These are phyloP conservation scores for Linum usitatissimum DNA, from an alignment of 345 rosid species.

Conservation along the genomic window DNA sequence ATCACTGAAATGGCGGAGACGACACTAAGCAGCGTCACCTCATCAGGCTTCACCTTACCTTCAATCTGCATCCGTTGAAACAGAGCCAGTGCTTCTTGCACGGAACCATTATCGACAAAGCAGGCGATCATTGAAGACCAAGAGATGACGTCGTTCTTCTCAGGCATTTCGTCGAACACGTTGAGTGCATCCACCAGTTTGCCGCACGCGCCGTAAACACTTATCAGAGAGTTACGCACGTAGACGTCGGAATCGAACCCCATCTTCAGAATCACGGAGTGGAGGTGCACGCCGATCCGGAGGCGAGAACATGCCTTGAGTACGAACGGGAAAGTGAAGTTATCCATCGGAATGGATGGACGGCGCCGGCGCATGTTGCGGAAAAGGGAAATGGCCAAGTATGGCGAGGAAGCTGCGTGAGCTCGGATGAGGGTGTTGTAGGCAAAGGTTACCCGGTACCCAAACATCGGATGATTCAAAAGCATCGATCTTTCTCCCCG, in stretches of 20 bases:
- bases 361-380: constrained; percentile 24
- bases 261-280: constrained; percentile 31
- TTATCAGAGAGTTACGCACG: constrained; percentile 31
- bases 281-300: constrained; percentile 19
- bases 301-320: constrained; percentile 41
- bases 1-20: constrained; percentile 29
- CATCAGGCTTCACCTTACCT: constrained; percentile 25
- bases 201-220: constrained; percentile 20
- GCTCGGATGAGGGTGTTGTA: constrained; percentile 38
- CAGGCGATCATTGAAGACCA: constrained; percentile 39
- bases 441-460: constrained; percentile 16
- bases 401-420: constrained; percentile 29
- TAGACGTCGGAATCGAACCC: constrained; percentile 26
- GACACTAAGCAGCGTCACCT: constrained; percentile 34
- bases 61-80: constrained; percentile 32
- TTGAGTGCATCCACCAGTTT: constrained; percentile 17
- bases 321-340: constrained; percentile 51
- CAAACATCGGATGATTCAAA: neutral
- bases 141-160: constrained; percentile 31
- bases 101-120: constrained; percentile 29
- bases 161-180: constrained; percentile 37
- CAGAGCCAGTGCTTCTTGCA: constrained; percentile 29
- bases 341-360: constrained; percentile 24
- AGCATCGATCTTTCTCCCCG: neutral
- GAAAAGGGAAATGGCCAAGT: constrained; percentile 28